phyloP scores from a whole-genome alignment of 306 rosid genomes.

The Lotus japonicus region DNA sequence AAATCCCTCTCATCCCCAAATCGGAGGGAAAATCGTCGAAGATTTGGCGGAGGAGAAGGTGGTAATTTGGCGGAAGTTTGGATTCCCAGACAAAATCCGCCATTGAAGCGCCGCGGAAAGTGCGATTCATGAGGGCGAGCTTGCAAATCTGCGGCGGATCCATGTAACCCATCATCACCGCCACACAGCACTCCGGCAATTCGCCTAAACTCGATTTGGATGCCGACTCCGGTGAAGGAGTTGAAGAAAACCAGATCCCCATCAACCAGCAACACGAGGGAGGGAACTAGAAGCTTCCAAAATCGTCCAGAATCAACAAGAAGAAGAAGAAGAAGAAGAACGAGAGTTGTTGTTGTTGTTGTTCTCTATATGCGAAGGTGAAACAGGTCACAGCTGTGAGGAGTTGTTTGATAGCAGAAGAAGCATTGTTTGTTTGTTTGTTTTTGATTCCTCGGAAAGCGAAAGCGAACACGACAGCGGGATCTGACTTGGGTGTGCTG shows the following conservation, averaged over 20 bases:
- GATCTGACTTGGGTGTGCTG: slow-evolving; percentile 18
- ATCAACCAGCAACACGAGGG: not conserved
- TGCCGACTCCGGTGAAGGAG: not conserved
- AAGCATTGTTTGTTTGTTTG: not conserved
- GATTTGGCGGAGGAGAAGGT: slow-evolving; percentile 29
- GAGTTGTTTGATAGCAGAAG: not conserved
- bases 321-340: no score
- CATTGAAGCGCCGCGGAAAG: slow-evolving; percentile 76
- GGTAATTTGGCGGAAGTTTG: slow-evolving; percentile 66
- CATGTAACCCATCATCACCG: slow-evolving; percentile 51
- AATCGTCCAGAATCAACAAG: no score
- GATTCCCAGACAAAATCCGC: slow-evolving; percentile 95
- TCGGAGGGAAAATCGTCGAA: slow-evolving; percentile 32
- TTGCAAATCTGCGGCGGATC: slow-evolving; percentile 78
- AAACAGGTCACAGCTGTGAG: not conserved
- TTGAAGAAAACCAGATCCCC: slow-evolving; percentile 19
- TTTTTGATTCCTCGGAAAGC: slow-evolving; percentile 34
- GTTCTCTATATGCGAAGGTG: not conserved
- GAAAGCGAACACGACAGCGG: slow-evolving; percentile 39
- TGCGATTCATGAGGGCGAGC: slow-evolving; percentile 59
- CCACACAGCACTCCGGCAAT: slow-evolving; percentile 76
- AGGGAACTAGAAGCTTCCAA: not conserved
- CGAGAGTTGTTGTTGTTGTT: no score
- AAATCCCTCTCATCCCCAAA: slow-evolving; percentile 63
- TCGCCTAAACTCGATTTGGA: slow-evolving; percentile 45